Evolutionary conservation across 257 asterid species (phyloP), one percentile per base, ranked within the genome.

Genomic region (Jasminum sambac): DNA sequence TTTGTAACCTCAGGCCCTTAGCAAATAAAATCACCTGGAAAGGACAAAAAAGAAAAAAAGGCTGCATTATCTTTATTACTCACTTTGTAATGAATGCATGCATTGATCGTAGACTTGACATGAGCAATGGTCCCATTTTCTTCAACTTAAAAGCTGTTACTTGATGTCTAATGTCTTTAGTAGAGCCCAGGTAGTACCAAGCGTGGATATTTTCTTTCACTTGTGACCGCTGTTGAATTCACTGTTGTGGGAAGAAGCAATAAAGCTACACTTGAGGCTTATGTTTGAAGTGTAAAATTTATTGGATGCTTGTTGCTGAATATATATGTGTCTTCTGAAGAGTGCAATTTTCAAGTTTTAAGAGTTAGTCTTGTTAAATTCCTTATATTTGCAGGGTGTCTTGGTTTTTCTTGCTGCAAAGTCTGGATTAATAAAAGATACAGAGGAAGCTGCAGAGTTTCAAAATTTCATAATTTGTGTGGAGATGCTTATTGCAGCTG

Each of bases 401-500:
- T 65, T 95, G 85, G 92, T 95, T 70, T 95, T 95, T 72, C 95
- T 95, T 76, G 96, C 99, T 71, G 99, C 99, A 5, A 95, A 90
- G 80, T 80, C 95, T 42, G 84, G 84, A 10, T 69, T 89, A 39
- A 88, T 95, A 69, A 88, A 85, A 81, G 87, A 81, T 63, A 84
- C 97, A 0, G 85, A 85, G 77, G 95, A 95, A 76, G 99, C 99
- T 80, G 98, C 98, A 67, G 95, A 95, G 44, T 84, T 87, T 68
- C 99, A 90, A 72, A 87, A 86, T 72, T 88, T 95, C 37, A 82
- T 95, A 72, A 83, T 95, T 64, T 95, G 99, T 72, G 92, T 95
- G 16, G 99, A 95, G 85, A 95, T 95, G 99, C 91, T 95, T 67
- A 79, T 95, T 80, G 99, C 98, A 37, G 98, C 99, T 16, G 79